phyloP scores from a whole-genome alignment of 768 basidiomycete species.

The Lentinula aciculospora region DNA sequence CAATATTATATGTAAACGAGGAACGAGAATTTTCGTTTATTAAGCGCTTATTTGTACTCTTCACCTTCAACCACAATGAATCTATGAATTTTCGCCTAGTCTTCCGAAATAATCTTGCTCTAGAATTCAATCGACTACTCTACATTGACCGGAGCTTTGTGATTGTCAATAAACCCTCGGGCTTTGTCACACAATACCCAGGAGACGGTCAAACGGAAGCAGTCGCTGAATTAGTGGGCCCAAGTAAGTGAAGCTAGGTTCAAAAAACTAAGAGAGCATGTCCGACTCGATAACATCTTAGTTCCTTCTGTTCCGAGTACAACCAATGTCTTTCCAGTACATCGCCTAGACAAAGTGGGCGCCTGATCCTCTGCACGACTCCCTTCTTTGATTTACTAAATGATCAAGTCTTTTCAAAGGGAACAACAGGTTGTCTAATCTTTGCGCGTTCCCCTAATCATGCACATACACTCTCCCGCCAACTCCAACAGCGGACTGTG shows the following conservation, averaged over 20 bases:
- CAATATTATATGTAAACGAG: no score
- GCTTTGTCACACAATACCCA: slow-evolving; percentile 46
- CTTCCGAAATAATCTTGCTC: background rate
- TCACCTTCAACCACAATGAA: background rate
- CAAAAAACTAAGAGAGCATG: background rate
- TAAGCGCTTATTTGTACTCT: background rate
- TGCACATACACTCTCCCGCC: slow-evolving; percentile 47
- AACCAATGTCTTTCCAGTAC: slow-evolving; percentile 45
- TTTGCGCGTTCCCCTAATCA: slow-evolving; percentile 39
- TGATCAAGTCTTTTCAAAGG: slow-evolving; percentile 23
- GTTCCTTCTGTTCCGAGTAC: slow-evolving; percentile 19
- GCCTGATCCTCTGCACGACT: background rate
- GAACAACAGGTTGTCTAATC: slow-evolving; percentile 59
- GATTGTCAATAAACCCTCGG: slow-evolving; percentile 57
- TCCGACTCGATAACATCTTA: background rate
- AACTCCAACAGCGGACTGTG: slow-evolving; percentile 43
- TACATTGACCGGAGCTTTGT: slow-evolving; percentile 52
- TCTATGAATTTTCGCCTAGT: background rate
- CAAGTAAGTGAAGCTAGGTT: background rate
- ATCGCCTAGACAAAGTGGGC: slow-evolving; percentile 62
- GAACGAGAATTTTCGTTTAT: no score
- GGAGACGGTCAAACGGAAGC: slow-evolving; percentile 8
- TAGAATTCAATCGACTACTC: slow-evolving; percentile 18
- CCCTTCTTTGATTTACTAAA: background rate
- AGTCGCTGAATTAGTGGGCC: slow-evolving; percentile 2